Conservation (phyloP, 1,284 basidiomycete genomes). For the Lentinula novae-zelandiae region DNA sequence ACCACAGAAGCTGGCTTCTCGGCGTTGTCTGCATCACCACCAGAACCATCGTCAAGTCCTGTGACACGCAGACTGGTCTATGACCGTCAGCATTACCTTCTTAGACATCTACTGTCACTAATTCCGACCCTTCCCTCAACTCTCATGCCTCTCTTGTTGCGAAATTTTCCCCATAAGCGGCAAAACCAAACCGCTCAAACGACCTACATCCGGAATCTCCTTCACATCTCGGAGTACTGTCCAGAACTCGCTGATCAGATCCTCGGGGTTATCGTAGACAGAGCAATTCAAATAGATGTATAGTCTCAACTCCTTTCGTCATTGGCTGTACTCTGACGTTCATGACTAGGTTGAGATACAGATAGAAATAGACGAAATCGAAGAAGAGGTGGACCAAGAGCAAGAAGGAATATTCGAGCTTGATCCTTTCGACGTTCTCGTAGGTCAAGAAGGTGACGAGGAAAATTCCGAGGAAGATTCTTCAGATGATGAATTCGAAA, state of each 20-base stretch:
- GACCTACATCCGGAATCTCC: slow-evolving; percentile 90
- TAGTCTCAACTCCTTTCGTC: slow-evolving; percentile 28
- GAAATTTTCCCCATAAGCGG: slow-evolving; percentile 91
- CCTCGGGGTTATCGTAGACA: slow-evolving; percentile 82
- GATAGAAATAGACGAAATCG: slow-evolving; percentile 90
- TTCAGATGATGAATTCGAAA: slow-evolving; percentile 45
- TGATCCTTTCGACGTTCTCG: slow-evolving; percentile 80
- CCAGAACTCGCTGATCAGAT: slow-evolving; percentile 86
- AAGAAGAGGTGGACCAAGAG: slow-evolving; percentile 45
- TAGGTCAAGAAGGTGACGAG: slow-evolving; percentile 61
- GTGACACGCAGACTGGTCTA: slow-evolving; percentile 84
- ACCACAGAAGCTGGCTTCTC: slow-evolving; percentile 64
- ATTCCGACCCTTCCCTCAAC: slow-evolving; percentile 88
- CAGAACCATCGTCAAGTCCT: slow-evolving; percentile 63
- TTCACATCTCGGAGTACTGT: slow-evolving; percentile 86
- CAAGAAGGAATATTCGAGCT: slow-evolving; percentile 63
- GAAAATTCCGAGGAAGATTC: slow-evolving; percentile 51
- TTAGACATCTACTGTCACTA: slow-evolving; percentile 82
- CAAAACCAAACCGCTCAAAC: slow-evolving; percentile 80
- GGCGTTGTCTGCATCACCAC: slow-evolving; percentile 49
- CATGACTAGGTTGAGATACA: slow-evolving; percentile 86
- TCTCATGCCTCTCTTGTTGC: slow-evolving; percentile 80
- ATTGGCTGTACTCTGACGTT: slow-evolving; percentile 2
- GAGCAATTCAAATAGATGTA: slow-evolving; percentile 94
- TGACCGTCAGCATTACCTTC: slow-evolving; percentile 82